Base-by-base conservation (phyloP, 2,329 filamentous ascomycete genomes). In the Ceratocystis lukuohia region DNA sequence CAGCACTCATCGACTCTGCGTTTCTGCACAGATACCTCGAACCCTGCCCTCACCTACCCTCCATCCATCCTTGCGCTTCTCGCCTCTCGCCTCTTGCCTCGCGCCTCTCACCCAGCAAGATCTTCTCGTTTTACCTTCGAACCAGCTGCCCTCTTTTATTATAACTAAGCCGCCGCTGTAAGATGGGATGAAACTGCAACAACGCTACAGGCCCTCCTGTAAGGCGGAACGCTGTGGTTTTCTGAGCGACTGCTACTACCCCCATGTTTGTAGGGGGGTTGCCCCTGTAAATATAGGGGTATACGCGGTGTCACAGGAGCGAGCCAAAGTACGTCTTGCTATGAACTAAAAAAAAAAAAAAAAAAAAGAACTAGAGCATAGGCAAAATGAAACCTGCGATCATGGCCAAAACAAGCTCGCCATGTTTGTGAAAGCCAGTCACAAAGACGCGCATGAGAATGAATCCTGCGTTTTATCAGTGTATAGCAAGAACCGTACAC, bases 291-390 rank as follows among this genome's bases (percentile, higher is more conserved):
- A 57, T 57, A 57, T 57, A 57, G 53, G 12, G 6, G 20, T 25
- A 22, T 10, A 3, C 17, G 20, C 20, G 5, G 5, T 48, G 20
- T n/a, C 20, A 48, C 17, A 5, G n/a, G 70, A 61, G 61, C 67
- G 46, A 20, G 56, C 37, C 37, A 30, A 25, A 28, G 64, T 65
- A 70, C 67, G 63, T 67, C 68, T 33, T 68, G 69, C 22, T 59
- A 65, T 6, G 4, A 20, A 5, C 15, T 15, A n/a, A 5, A 6
- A 1, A 30, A 6, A 28, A n/a, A 61, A 15, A 22, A 22, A 22
- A 8, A 8, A 15, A 45, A 33, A 30, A 28, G 3, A 3, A 12
- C 17, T 15, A 17, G 17, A 33, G 15, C 25, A 57, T 33, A 30
- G 53, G 5, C 28, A 6, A 5, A 57, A 57, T 57, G 53, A 57